Evolutionary conservation across 2,329 filamentous ascomycete genomes (phyloP).

Genomic region (Capronia coronata): DNA sequence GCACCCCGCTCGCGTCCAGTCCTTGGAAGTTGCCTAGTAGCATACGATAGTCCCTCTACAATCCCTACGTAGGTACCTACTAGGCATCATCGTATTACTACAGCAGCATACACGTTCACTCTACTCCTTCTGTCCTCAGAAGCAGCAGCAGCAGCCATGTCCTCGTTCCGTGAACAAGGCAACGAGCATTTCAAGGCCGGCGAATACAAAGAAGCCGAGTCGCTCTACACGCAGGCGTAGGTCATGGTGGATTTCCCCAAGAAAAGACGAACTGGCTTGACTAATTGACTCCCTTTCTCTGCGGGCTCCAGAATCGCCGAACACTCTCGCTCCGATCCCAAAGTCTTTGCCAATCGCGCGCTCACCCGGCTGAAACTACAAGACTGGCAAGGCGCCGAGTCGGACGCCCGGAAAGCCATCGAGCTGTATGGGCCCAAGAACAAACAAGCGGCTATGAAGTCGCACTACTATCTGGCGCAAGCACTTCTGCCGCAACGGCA

Average conservation of each 20-base stretch:
- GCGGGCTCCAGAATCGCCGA: conserved; percentile 54
- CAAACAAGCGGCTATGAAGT: conserved; percentile 63
- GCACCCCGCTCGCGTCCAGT: neutral
- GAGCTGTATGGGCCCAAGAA: conserved; percentile 48
- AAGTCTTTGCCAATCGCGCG: conserved; percentile 83
- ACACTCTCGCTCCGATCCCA: conserved; percentile 67
- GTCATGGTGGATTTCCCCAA: conserved; percentile 23
- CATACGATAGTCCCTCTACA: neutral
- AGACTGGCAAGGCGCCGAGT: conserved; percentile 66
- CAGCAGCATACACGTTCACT: too few species aligned
- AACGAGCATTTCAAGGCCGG: conserved; percentile 43
- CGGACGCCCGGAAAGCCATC: conserved; percentile 71
- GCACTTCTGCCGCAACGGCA: conserved; percentile 69
- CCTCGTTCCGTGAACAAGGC: conserved; percentile 33
- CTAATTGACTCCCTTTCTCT: too few species aligned
- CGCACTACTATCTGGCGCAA: conserved; percentile 74
- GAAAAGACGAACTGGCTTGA: too few species aligned
- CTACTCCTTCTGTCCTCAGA: too few species aligned
- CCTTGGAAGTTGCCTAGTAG: neutral
- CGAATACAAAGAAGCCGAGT: conserved; percentile 41
- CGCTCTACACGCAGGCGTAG: conserved; percentile 44
- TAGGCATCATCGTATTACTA: too few species aligned
- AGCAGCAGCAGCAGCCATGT: conserved; percentile 4
- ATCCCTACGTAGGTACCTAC: too few species aligned
- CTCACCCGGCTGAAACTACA: conserved; percentile 71